These are phyloP conservation scores for Cladophialophora carrionii DNA, from an alignment of 2,329 filamentous ascomycete genomes.

Conservation along the genomic window DNA sequence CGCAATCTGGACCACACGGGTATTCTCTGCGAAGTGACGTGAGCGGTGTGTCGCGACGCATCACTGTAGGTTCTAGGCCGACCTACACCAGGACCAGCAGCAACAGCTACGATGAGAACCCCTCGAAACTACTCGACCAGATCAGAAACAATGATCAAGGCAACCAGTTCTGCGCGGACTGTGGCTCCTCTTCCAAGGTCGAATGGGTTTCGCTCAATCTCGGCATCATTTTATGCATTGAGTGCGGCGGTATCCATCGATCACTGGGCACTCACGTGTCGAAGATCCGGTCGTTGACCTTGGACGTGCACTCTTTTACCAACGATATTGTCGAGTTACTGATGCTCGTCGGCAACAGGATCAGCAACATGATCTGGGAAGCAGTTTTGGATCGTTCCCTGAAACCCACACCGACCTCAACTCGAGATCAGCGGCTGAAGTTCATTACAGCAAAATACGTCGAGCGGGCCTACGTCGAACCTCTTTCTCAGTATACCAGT, in stretches of 20 bases:
- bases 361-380: conserved; percentile 98
- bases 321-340: conserved; percentile 95
- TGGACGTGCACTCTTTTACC: conserved; percentile 95
- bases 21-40: conserved; percentile 48
- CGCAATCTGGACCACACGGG: conserved; percentile 59
- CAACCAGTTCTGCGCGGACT: conserved; percentile 93
- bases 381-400: conserved; percentile 72
- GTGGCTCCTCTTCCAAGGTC: conserved; percentile 85
- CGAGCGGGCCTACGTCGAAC: conserved; percentile 78
- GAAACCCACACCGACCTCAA: conserved; percentile 77
- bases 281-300: conserved; percentile 90
- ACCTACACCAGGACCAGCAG: conserved; percentile 69
- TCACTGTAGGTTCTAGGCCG: conserved; percentile 87
- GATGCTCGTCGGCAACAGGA: conserved; percentile 85
- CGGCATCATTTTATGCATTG: conserved; percentile 93
- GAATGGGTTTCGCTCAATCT: conserved; percentile 99
- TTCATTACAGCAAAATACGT: conserved; percentile 97
- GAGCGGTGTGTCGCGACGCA: conserved; percentile 75
- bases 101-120: conserved; percentile 72
- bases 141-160: conserved; percentile 89
- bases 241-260: conserved; percentile 95
- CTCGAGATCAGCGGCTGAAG: conserved; percentile 83
- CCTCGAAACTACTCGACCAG: conserved; percentile 81
- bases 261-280: conserved; percentile 97
- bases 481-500: conserved; percentile 71